A percentile compares a stretch with the other conserved stretches of the same genome.
Evolutionary conservation across 2,329 filamentous ascomycete species (phyloP).

Genomic region (Leptosphaerulina australis): DNA sequence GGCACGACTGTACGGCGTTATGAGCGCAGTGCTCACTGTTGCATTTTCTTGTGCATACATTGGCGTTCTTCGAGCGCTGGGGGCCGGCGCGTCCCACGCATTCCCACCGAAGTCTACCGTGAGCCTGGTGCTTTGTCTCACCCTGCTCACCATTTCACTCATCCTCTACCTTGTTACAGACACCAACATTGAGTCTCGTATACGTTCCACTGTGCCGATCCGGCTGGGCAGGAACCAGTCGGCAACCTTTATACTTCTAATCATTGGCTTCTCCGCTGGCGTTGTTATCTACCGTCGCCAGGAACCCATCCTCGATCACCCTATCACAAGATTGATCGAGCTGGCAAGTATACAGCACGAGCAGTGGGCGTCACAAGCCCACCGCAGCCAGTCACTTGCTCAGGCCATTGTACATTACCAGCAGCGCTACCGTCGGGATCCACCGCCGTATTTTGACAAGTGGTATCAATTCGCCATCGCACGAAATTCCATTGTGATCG

Average conservation of each 20-base stretch:
- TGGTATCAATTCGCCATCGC: constrained; percentile 64
- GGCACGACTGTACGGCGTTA: constrained; percentile 43
- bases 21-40: constrained; percentile 42
- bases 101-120: constrained; percentile 45
- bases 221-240: constrained; percentile 43
- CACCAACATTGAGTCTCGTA: constrained; percentile 37
- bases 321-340: constrained; percentile 62
- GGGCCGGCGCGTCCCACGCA: constrained; percentile 40
- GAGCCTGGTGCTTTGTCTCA: constrained; percentile 37
- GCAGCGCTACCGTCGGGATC: constrained; percentile 59
- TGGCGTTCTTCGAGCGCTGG: constrained; percentile 40
- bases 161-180: constrained; percentile 39
- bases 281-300: constrained; percentile 47
- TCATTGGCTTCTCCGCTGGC: constrained; percentile 48
- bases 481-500: constrained; percentile 60
- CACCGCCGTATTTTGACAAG: constrained; percentile 64
- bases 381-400: constrained; percentile 54
- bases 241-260: constrained; percentile 44
- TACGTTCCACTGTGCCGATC: constrained; percentile 37
- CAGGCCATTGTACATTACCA: constrained; percentile 60
- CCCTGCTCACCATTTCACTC: constrained; percentile 41
- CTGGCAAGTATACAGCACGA: constrained; percentile 56
- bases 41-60: constrained; percentile 46
- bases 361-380: constrained; percentile 56
- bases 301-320: constrained; percentile 56